A percentile compares a stretch with the other conserved stretches of the same genome.
Evolutionary conservation across 805 yeast genomes (phyloP).

Genomic region (Candida vartiovaarae): DNA sequence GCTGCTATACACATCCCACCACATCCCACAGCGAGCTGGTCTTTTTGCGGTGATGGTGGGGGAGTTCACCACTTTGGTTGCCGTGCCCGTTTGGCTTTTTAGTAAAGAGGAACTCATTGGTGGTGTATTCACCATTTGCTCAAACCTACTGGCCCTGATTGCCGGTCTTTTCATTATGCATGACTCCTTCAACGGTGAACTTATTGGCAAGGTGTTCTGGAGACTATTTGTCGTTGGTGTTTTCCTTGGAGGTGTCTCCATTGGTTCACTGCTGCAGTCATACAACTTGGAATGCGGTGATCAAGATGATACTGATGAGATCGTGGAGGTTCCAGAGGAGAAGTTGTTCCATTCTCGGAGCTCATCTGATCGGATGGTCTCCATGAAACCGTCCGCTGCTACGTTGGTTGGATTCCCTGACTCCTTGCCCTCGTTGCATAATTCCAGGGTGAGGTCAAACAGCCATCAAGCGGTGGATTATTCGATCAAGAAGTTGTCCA

Average conservation of each 20-base stretch:
- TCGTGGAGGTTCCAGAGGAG: neutral
- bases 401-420: constrained; percentile 18
- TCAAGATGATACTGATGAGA: neutral
- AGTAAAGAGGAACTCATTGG: neutral
- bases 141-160: constrained; percentile 12
- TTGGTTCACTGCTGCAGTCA: constrained; percentile 6
- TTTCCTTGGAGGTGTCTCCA: constrained; percentile 6
- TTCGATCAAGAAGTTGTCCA: constrained; percentile 18
- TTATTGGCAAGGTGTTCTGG: constrained; percentile 6
- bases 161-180: constrained; percentile 10
- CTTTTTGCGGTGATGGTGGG: constrained; percentile 7
- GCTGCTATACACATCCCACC: neutral
- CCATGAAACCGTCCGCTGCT: constrained; percentile 22
- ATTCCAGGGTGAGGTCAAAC: no score
- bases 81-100: constrained; percentile 6
- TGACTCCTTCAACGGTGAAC: no score
- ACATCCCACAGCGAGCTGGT: constrained; percentile 1
- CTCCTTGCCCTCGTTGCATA: no score
- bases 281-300: neutral
- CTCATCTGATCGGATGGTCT: constrained; percentile 6
- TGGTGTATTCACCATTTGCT: no score
- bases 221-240: constrained; percentile 5
- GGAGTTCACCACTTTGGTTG: constrained; percentile 7
- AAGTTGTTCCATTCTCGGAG: no score
- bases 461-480: constrained; percentile 1